Base-by-base conservation (phyloP, 805 yeast species). In the Yamadazyma kitorensis region DNA sequence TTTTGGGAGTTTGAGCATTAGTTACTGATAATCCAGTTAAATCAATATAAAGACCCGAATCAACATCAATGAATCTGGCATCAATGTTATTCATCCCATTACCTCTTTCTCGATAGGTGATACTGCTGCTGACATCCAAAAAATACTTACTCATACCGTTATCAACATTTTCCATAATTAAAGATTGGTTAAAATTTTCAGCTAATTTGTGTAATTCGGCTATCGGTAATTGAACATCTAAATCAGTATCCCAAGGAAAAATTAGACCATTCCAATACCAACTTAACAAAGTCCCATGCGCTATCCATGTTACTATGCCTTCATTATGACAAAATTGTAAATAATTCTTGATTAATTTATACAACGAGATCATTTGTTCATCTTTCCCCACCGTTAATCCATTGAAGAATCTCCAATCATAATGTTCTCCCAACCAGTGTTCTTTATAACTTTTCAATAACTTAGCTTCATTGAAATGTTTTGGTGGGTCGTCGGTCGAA, bases 41-140 rank as follows among this genome's bases (percentile, higher is more conserved):
- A 54, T 83, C 93, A 35, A 83, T 78, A 48, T 77, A 83, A 34
- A 80, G 54, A 0, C 91, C 93, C 5, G 80, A 70, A 44, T 79
- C 83, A 9, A 78, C 61, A 52, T 82, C 89, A 36, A 83, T 76
- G 48, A 82, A 80, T 33, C 93, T 59, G 0, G 85, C 89, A 57
- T 81, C 86, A 28, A 82, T 81, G 45, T 78, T 77, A 50, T 81
- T 80, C 16, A 55, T 48, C 1, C 82, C 84, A 44, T 75, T 79
- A 1, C 78, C 84, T 34, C 70, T 68, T 0, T 52, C 55, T 51
- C 89, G 64, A 33, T 72, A 70, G 2, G 86, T 76, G 7, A 79
- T 59, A 11, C 70, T 70, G 9, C 71, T 55, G 2, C 78, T 71
- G 31, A 57, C 61, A 35, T 67, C 73, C 23, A 67, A 40, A 34